phyloP scores from a whole-genome alignment of 129 eudicot genomes.

The Artemisia tridentata region DNA sequence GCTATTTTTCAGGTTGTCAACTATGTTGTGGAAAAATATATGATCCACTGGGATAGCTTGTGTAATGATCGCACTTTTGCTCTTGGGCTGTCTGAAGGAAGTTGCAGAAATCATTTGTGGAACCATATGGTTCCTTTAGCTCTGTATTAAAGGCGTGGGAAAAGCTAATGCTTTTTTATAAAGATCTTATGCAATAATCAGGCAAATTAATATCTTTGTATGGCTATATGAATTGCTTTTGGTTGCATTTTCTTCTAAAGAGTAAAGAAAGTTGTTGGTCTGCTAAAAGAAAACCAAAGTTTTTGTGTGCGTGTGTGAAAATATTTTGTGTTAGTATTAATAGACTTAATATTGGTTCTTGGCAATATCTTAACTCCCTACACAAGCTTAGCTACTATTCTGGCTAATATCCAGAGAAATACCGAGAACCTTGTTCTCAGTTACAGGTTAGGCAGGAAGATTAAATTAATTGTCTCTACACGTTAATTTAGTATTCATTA shows the following conservation, averaged over 20 bases:
- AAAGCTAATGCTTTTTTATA: conserved; percentile 70
- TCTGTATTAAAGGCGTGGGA: conserved; percentile 70
- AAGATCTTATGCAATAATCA: conserved; percentile 90
- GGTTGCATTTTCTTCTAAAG: not conserved
- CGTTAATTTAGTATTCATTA: too few species aligned
- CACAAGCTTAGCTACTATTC: conserved; percentile 92
- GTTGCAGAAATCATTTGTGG: too few species aligned
- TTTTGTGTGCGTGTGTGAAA: too few species aligned
- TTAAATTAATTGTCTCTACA: too few species aligned
- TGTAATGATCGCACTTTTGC: conserved; percentile 54
- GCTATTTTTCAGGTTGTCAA: conserved; percentile 56
- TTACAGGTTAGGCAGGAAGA: conserved; percentile 29
- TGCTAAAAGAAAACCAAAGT: too few species aligned
- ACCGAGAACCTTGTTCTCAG: conserved; percentile 75
- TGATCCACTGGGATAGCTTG: conserved; percentile 62
- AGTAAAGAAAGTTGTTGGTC: too few species aligned
- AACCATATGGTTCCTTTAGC: conserved; percentile 22
- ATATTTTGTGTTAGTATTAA: conserved; percentile 2
- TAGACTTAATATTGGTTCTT: conserved; percentile 9
- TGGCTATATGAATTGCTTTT: not conserved
- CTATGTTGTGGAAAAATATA: conserved; percentile 88
- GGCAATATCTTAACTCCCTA: conserved; percentile 74
- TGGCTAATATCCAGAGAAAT: conserved; percentile 84
- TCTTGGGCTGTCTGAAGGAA: conserved; percentile 55
- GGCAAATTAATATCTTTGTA: conserved; percentile 39